Percentiles rank a stretch among this genome's conserved stretches.
phyloP scores from a whole-genome alignment of 352 stramenopile genomes.

The Pythium dissotocum region DNA sequence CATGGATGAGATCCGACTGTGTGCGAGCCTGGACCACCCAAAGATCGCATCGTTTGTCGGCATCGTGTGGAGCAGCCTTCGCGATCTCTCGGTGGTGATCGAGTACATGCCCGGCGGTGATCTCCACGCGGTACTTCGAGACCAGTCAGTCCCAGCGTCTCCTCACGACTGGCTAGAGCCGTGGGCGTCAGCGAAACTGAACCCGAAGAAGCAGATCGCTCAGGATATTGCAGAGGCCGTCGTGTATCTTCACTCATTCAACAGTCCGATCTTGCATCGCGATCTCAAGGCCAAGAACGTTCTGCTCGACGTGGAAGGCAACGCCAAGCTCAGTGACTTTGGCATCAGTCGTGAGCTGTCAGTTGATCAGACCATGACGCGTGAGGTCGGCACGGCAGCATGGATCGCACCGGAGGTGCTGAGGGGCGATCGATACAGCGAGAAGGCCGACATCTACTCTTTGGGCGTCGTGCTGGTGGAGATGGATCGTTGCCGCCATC shows the following conservation, averaged over 20 bases:
- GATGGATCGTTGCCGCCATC: slow-evolving; percentile 22
- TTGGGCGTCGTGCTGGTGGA: slow-evolving; percentile 31
- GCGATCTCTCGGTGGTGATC: slow-evolving; percentile 31
- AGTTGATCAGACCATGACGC: slow-evolving; percentile 26
- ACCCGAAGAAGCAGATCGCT: slow-evolving; percentile 7
- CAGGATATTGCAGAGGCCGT: slow-evolving; percentile 19
- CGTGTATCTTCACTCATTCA: slow-evolving; percentile 26
- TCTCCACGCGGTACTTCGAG: slow-evolving; percentile 12
- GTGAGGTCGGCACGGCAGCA: slow-evolving; percentile 25
- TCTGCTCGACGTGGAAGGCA: slow-evolving; percentile 9
- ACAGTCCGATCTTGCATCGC: slow-evolving; percentile 18
- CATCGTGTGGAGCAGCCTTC: slow-evolving; percentile 30
- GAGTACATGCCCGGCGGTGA: slow-evolving; percentile 34
- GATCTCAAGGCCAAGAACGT: slow-evolving; percentile 24
- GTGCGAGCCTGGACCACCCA: slow-evolving; percentile 28
- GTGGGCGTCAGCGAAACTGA: neutral
- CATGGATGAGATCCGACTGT: slow-evolving; percentile 36
- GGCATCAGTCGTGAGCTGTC: slow-evolving; percentile 10
- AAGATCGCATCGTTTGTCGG: slow-evolving; percentile 32
- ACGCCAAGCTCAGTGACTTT: slow-evolving; percentile 22
- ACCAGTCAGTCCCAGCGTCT: neutral
- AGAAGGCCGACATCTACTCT: slow-evolving; percentile 35
- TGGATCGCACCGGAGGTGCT: slow-evolving; percentile 32
- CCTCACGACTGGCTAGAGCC: neutral
- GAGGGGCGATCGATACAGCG: slow-evolving; percentile 27